Evolutionary conservation across 2,329 filamentous ascomycete species (phyloP).

Genomic region (Colletotrichum sp.): DNA sequence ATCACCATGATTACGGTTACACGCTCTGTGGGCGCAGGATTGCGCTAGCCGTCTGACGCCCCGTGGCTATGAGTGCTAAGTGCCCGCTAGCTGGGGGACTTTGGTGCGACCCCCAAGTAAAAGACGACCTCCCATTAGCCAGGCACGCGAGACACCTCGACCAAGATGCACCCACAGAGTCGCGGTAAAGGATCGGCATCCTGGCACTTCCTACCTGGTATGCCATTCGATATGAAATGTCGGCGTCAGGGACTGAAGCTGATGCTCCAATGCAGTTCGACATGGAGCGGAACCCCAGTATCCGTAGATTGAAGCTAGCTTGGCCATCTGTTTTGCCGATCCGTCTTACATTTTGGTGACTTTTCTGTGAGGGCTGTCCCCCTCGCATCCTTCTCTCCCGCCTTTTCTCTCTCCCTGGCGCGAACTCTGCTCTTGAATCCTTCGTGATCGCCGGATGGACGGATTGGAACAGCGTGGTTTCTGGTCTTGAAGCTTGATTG

Average conservation of each 20-base stretch:
- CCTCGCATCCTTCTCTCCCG: neutral
- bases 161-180: neutral
- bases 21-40: neutral
- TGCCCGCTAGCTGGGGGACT: neutral
- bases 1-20: neutral
- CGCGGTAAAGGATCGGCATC: neutral
- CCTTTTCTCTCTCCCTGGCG: neutral
- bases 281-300: neutral
- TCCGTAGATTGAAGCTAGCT: neutral
- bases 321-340: neutral
- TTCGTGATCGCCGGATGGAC: neutral
- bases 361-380: neutral
- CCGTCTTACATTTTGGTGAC: neutral
- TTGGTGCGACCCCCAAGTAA: neutral
- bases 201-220: neutral
- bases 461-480: neutral
- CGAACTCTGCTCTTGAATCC: neutral
- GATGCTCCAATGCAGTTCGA: neutral
- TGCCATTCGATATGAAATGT: neutral
- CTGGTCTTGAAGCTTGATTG: neutral
- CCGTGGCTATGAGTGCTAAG: slow-evolving; percentile 3
- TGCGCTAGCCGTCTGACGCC: slow-evolving; percentile 3
- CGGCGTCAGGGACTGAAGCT: neutral
- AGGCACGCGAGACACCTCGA: neutral
- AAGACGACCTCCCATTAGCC: neutral